Evolutionary conservation across 1,284 basidiomycete genomes (phyloP).

Genomic region (Cutaneotrichosporon mucoides): DNA sequence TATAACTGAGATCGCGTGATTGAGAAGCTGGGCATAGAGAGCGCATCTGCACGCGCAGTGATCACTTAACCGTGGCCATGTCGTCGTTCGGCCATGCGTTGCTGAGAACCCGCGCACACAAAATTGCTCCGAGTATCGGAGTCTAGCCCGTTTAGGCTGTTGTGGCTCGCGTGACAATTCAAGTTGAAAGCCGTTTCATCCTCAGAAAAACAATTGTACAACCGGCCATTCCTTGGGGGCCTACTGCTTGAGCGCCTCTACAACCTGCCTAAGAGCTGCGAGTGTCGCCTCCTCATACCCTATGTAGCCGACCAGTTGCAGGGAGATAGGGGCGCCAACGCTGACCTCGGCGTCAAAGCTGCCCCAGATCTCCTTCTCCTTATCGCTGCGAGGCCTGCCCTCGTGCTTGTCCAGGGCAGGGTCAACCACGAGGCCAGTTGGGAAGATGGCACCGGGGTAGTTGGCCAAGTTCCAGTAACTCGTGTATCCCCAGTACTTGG

Average conservation of each 20-base stretch:
- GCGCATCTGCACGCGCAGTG: no score
- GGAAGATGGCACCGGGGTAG: slow-evolving; percentile 62
- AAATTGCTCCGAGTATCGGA: neutral
- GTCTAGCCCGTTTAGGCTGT: neutral
- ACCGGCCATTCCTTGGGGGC: neutral
- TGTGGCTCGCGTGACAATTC: no score
- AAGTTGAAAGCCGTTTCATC: no score
- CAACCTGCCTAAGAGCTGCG: neutral
- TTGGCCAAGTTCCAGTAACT: slow-evolving; percentile 65
- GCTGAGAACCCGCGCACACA: no score
- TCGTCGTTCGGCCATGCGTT: no score
- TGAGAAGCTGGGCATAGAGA: no score
- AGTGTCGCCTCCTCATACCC: slow-evolving; percentile 13
- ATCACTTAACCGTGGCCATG: no score
- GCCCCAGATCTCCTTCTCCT: slow-evolving; percentile 28
- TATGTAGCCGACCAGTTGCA: slow-evolving; percentile 10
- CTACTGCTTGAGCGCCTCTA: neutral
- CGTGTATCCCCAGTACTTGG: slow-evolving; percentile 54
- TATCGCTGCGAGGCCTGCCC: slow-evolving; percentile 54
- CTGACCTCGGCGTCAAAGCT: slow-evolving; percentile 14
- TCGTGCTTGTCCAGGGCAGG: slow-evolving; percentile 54
- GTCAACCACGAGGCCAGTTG: slow-evolving; percentile 55
- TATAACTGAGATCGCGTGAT: no score
- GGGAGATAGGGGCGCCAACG: slow-evolving; percentile 2
- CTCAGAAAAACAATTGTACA: neutral